Base-by-base conservation (phyloP, 768 basidiomycete species). In the Ephemerocybe angulata region DNA sequence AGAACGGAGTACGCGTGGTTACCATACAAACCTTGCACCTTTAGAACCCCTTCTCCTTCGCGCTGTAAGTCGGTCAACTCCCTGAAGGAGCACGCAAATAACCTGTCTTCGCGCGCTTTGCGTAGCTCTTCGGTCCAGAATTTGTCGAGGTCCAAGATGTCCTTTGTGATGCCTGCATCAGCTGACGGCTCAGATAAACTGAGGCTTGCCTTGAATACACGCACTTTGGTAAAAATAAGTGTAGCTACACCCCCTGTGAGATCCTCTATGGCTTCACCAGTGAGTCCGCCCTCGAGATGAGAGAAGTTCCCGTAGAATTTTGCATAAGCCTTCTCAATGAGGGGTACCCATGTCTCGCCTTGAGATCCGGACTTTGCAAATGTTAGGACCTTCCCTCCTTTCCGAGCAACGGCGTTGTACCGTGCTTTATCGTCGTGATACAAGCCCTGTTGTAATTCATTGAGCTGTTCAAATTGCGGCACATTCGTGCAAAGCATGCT, bases 311-410 rank as follows among this genome's bases (percentile, higher is more conserved):
- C 81, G 57, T 83, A 80, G 1, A 81, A 62, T 59, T 83, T 83
- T 0, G 81, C 82, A 49, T 76, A 83, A 4, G 81, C 81, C 60
- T 84, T 84, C 60, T 83, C 82, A 21, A 82, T 68, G 1, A 84
- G 63, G 1, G 81, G 77, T 1, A 82, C 78, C 81, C 81, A 83
- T 0, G 80, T 81, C 53, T 83, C 81, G 31, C 75, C 75, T 13
- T 77, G 70, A 4, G 72, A 71, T 3, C 68, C 72, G 4, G 76
- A 77, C 44, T 69, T 71, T 6, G 81, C 77, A 64, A 82, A 84
- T 53, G 76, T 77, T 35, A 83, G 64, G 3, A 67, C 67, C 52
- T 81, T 77, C 33, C 73, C 72, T n/a, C 76, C 75, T 56, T 73
- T 77, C 2, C 79, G 65, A 11, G 80, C 80, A 0, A 68, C 66